Evolutionary conservation across 768 basidiomycete species (phyloP), one percentile per base, ranked within the genome.

Genomic region (Hygrocybe punicea): DNA sequence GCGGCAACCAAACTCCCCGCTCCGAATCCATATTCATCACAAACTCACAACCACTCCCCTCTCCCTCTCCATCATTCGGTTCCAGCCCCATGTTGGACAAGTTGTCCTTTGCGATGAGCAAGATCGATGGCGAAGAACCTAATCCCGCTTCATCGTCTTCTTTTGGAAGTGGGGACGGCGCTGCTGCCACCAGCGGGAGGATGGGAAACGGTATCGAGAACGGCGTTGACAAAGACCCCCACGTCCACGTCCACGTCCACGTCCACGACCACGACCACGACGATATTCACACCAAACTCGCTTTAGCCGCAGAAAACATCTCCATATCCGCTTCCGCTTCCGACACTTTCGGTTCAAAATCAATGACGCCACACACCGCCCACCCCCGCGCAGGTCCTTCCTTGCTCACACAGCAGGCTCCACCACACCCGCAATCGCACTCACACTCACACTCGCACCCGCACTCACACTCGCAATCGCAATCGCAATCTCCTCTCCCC

Each of bases 1-100:
- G 95, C 6, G 96, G 96, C 1, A 96, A 97, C 69, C 96, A 98
- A 72, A 98, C 96, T 0, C 96, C 96, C 1, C 81, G 94, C 46
- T 78, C 77, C 13, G 93, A 97, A 64, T 75, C 73, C 56, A 75
- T 82, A 6, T 79, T 89, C 77, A 96, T 98, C 71, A 96, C 93
- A 4, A 92, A 90, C 25, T 93, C 90, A 0, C 96, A 94, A 67
- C 96, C 96, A 0, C 79, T 99, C 5, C 96, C 96, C 0, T 91
- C 89, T 2, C 90, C 90, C 0, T 85, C 84, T 14, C 88, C 86
- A 29, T 86, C 87, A 4, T 87, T 83, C 65, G 82, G 78, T 45
- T 77, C 81, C 19, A 84, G 84, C 51, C 89, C 91, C 11, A 75
- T 75, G 73, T 63, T 95, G 48, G 95, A 97, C 78, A 89, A 87